A percentile compares a stretch with the other conserved stretches of the same genome.
These are phyloP conservation scores for Linum usitatissimum DNA, from an alignment of 345 rosid genomes.

Conservation along the genomic window DNA sequence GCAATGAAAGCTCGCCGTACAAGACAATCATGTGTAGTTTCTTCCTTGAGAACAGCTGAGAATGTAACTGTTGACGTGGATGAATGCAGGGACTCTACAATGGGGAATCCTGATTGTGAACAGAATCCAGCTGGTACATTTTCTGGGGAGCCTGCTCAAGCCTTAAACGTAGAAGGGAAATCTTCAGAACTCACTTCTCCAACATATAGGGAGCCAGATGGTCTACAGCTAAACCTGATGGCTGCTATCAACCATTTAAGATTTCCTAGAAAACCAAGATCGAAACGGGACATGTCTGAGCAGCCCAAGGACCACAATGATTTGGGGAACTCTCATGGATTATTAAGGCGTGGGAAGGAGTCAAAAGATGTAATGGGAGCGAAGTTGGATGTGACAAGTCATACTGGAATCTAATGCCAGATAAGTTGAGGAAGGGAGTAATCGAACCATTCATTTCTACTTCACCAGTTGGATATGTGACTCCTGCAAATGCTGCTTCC, in stretches of 20 bases:
- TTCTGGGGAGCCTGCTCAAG: conserved; percentile 9
- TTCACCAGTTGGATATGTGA: conserved; percentile 28
- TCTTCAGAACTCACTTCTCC: conserved; percentile 10
- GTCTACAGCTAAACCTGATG: conserved; percentile 11
- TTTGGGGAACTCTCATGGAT: not conserved
- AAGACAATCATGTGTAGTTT: conserved; percentile 26
- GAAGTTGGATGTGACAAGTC: too few species aligned
- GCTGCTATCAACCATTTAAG: conserved; percentile 17
- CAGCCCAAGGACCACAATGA: conserved; percentile 15
- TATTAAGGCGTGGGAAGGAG: too few species aligned
- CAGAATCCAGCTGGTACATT: conserved; percentile 11
- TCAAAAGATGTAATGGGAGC: too few species aligned
- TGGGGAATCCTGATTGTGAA: conserved; percentile 12
- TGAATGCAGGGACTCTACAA: conserved; percentile 9
- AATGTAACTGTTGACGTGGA: conserved; percentile 8
- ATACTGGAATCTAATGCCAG: conserved; percentile 2
- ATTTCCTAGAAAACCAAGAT: conserved; percentile 37
- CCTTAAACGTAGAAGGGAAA: conserved; percentile 18
- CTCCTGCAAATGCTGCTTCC: conserved; percentile 41
- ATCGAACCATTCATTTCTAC: conserved; percentile 18
- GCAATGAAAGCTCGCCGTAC: conserved; percentile 34
- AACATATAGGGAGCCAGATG: conserved; percentile 9
- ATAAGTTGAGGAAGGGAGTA: conserved; percentile 20
- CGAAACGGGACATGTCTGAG: conserved; percentile 26
- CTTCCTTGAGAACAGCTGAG: conserved; percentile 15